Evolutionary conservation across 441 rosid genomes (phyloP), one percentile per base, ranked within the genome.

Genomic region (Jatropha multifida): DNA sequence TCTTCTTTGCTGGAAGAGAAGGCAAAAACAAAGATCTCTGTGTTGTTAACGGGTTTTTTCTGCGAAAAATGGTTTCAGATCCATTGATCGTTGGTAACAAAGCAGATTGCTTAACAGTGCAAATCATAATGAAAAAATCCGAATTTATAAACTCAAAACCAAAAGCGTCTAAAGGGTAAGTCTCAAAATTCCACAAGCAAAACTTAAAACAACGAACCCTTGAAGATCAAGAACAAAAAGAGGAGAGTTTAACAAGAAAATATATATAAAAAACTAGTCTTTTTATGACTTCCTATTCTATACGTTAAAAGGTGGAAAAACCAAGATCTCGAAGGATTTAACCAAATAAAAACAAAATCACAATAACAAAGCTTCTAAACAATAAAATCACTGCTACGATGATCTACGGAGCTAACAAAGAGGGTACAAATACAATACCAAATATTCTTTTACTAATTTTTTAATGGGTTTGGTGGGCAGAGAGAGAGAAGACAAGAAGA

Each of bases 1-100:
- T 76, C 71, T 61, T 80, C 9, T 52, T 66, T 41, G 82, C 49
- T 7, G 76, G 78, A 40, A 86, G 70, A 6, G 85, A 77, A 0
- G 88, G 86, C 55, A 82, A 79, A 77, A 74, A 41, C 37, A 77
- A 83, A 77, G 89, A 76, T 82, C 85, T 71, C 46, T 0, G 71
- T 17, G 80, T 68, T 27, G 76, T 54, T 0, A 69, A 27, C 6
- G 78, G 42, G 55, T 76, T 65, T 73, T 72, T 87, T 44, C 82
- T 77, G 17, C 85, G 83, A 48, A 84, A 73, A 71, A 77, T 41
- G 3, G 79, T 68, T 40, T 81, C 90, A 66, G 85, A 79, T 65
- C 88, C 91, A 65, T 81, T 85, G 64, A 82, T 73, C 61, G 83
- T 44, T 4, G 81, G 65, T 1, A 82, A 32, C 18, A 81, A 26